Evolutionary conservation across 805 yeast species (phyloP), one percentile per base, ranked within the genome.

Genomic region (Pichia cephalocereana): DNA sequence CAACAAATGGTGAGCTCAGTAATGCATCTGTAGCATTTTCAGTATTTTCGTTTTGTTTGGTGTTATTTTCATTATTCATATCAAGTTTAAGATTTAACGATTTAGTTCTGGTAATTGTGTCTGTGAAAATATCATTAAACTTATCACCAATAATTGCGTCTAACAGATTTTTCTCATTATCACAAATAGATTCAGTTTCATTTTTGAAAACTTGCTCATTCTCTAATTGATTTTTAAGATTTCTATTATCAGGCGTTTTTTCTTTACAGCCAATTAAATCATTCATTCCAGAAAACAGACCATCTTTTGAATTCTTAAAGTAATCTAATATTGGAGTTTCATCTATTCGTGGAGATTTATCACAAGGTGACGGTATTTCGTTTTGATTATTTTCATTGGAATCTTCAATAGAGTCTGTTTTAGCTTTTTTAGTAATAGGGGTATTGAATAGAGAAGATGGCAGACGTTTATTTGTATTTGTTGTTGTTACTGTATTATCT

Each of bases 1-100:
- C 67, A 41, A 73, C 47, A 54, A 75, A 76, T 3, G 81, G 80
- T 0, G 80, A 76, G 49, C 80, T 76, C 50, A 64, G 14, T 34
- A 59, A 27, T 2, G 55, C 64, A 8, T 54, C 55, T 12, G 59
- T 57, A 0, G 30, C 43, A 3, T 31, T 43, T 1, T 18, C 34
- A 34, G n/a, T 34, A 2, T 12, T 15, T 34, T 34, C 17, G 17
- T 34, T 34, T 15, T 2, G 17, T 15, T 34, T 14, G 8, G 8
- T 9, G 4, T 34, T 9, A 14, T 37, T 18, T 7, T 37, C 23
- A 17, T 37, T 8, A 9, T n/a, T 11, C n/a, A 9, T n/a, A 17
- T n/a, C 12, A 17, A 18, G 15, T 18, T 37, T 37, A 8, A 37
- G 11, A 17, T 37, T 18, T 11, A 37, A 17, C 19, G 38, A 30